Percentiles rank a stretch among this genome's conserved stretches.
Evolutionary conservation across 208 protist genomes (phyloP).

Genomic region (Leishmania mexicana): DNA sequence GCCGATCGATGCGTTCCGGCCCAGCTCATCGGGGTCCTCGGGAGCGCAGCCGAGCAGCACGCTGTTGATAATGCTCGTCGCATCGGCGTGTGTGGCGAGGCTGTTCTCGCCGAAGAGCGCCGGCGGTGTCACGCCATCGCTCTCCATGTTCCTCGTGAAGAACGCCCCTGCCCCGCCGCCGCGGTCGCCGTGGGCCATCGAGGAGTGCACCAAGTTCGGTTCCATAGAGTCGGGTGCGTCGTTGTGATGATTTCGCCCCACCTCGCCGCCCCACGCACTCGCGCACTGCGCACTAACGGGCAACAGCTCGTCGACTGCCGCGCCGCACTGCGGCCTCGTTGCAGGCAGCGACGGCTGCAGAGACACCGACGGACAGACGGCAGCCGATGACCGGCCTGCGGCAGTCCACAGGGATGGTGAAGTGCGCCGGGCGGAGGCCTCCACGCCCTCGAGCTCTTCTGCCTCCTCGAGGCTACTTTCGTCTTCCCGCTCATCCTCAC

Average conservation of each 20-base stretch:
- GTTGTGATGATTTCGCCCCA: too few relatives aligned
- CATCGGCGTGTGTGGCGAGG: conserved; percentile 39
- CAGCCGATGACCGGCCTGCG: neutral
- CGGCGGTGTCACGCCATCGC: conserved; percentile 10
- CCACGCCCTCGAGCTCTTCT: neutral
- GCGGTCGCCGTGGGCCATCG: neutral
- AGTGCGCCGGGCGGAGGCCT: too few relatives aligned
- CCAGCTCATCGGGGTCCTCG: conserved; percentile 15
- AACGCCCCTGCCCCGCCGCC: neutral
- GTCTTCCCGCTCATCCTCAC: conserved; percentile 18
- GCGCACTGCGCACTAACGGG: too few relatives aligned
- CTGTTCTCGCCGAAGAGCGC: conserved; percentile 17
- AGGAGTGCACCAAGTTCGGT: neutral
- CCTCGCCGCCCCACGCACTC: neutral
- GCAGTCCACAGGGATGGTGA: neutral
- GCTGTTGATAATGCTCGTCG: conserved; percentile 45
- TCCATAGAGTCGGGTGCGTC: neutral
- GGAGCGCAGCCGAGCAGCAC: conserved; percentile 53
- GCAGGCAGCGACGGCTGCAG: conserved; percentile 3
- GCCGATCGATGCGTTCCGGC: conserved; percentile 15
- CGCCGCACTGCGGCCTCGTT: neutral
- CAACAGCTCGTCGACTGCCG: neutral
- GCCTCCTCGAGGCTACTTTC: neutral
- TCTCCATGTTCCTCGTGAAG: conserved; percentile 16
- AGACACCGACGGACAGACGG: neutral